These are phyloP conservation scores for Sorghum bicolor DNA, from an alignment of 176 grass and related monocot genomes.

Conservation along the genomic window Sorghum_bicolor_NCBIv3 NC_012871.2:1707501-1708000, in stretches of 20 bases:
- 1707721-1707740: not conserved
- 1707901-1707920: not conserved
- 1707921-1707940: not conserved
- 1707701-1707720: not conserved
- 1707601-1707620: not conserved
- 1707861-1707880: not conserved
- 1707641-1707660: not conserved
- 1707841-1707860: constrained; percentile 7
- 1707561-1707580: too few relatives aligned
- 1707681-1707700: not conserved
- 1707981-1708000: not conserved
- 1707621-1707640: not conserved
- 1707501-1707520: not conserved
- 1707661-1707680: not conserved
- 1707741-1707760: not conserved
- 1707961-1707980: not conserved
- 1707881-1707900: not conserved
- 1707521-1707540: not conserved
- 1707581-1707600: not conserved
- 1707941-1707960: not conserved
- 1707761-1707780: not conserved
- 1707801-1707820: not conserved
- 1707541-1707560: not conserved
- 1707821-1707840: not conserved
- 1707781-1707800: too few relatives aligned